Base-by-base conservation (phyloP, 129 eudicot genomes). In the Flaveria bidentis region DNA sequence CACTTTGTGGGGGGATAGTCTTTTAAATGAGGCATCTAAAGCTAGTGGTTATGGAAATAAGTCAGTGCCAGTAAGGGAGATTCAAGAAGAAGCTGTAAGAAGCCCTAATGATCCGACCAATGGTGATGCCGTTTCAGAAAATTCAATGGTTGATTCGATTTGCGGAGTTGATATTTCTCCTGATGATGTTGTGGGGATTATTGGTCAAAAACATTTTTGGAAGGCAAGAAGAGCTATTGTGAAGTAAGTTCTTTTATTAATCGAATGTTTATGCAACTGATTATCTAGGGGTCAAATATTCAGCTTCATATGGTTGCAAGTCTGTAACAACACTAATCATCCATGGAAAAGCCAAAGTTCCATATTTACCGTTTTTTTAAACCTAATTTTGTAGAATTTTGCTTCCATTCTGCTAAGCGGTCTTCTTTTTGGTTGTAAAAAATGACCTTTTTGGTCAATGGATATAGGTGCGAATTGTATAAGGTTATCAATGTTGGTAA, bases 201-300 rank as follows among this genome's bases (percentile, higher is more conserved):
- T 94, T 25, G 98, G 98, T 65, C 96, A 78, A 85, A 94, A 88
- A 51, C 97, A 86, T 76, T 94, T 94, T 69, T 94, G 96, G 98
- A 94, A 91, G 74, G 98, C 96, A 69, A 84, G 97, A 80, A 87
- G 88, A 76, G 97, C 96, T 65, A 94, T 94, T 62, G 88, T 83
- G 79, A 87, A 94, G 98, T 94, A 87, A 94, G 89, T 82, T 83
- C 11, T 41, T 67, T 26, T 47, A 28, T 28, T 64, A 66, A 39
- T 62, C 12, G 45, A 62, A 16, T 30, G 44, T 28, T 62, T 30
- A 62, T 62, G 44, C n/a, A 62, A 62, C 22, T 62, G 11, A 26
- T 18, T 42, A 42, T 46, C 9, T 18, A 46, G 39, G 73, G 11
- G 57, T 69, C 33, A 45, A 18, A 11, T 47, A 20, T 45, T 46